phyloP scores from a whole-genome alignment of 768 basidiomycete genomes.

The Steccherinum ochraceum region DNA sequence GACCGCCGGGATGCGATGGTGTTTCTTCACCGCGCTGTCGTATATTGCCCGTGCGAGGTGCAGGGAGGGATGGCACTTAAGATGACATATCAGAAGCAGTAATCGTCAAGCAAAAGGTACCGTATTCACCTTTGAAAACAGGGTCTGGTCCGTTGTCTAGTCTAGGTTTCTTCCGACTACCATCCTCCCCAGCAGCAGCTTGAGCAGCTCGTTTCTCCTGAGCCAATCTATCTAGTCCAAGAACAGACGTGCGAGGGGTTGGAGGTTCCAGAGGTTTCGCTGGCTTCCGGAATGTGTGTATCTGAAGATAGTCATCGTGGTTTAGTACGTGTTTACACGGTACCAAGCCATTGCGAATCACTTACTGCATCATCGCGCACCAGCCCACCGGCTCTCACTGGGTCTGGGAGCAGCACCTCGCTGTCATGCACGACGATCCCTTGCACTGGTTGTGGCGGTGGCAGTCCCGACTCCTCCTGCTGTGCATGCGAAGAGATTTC shows the following conservation, averaged over 20 bases:
- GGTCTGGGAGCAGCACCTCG: slow-evolving; percentile 81
- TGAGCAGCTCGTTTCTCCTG: slow-evolving; percentile 76
- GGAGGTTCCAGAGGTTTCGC: slow-evolving; percentile 68
- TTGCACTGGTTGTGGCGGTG: slow-evolving; percentile 45
- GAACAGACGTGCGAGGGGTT: slow-evolving; percentile 70
- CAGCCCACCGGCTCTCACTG: slow-evolving; percentile 71
- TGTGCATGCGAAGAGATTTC: slow-evolving; percentile 70
- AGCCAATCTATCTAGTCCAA: slow-evolving; percentile 86
- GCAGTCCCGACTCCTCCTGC: slow-evolving; percentile 49
- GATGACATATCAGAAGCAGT: too few relatives aligned
- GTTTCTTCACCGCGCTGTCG: slow-evolving; percentile 85
- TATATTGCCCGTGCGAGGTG: slow-evolving; percentile 43
- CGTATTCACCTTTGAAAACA: slow-evolving; percentile 80
- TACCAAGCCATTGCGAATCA: too few relatives aligned
- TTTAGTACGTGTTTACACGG: not conserved
- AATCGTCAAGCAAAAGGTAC: too few relatives aligned
- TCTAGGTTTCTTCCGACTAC: slow-evolving; percentile 61
- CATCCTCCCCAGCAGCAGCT: slow-evolving; percentile 33
- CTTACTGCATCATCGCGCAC: slow-evolving; percentile 59
- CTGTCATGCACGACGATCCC: slow-evolving; percentile 75
- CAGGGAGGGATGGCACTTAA: slow-evolving; percentile 75
- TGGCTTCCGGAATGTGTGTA: slow-evolving; percentile 77
- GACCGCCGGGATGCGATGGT: slow-evolving; percentile 86
- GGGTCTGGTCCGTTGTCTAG: slow-evolving; percentile 55
- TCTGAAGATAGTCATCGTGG: slow-evolving; percentile 34